phyloP scores from a whole-genome alignment of 208 protist genomes.

The Phytomonas serpens region DNA sequence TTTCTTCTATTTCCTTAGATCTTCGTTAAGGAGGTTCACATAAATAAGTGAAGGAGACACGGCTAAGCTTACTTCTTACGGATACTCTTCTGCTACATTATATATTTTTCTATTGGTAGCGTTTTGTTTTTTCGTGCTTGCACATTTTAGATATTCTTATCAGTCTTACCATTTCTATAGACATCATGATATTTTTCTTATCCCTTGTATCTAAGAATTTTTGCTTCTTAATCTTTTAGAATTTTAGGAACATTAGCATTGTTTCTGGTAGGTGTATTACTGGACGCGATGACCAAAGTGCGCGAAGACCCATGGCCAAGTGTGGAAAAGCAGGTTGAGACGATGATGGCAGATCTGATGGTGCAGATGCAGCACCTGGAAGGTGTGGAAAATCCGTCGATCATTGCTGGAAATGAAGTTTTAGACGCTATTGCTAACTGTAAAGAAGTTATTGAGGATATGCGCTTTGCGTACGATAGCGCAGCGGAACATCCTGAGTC shows the following conservation, averaged over 20 bases:
- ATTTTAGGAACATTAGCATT: background rate
- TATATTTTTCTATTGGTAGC: background rate
- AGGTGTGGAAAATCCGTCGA: conserved; percentile 34
- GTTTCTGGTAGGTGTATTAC: conserved; percentile 6
- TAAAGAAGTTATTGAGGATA: conserved; percentile 59
- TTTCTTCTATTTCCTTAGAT: background rate
- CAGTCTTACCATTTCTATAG: background rate
- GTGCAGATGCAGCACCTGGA: conserved; percentile 51
- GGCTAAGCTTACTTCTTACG: background rate
- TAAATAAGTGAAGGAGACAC: background rate
- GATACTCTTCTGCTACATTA: background rate
- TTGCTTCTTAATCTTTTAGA: background rate
- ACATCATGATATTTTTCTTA: background rate
- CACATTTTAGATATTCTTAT: background rate
- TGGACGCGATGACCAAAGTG: conserved; percentile 3
- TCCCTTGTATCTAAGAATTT: background rate
- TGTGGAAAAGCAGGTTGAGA: conserved; percentile 72
- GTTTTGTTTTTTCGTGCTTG: background rate
- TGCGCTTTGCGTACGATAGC: conserved; percentile 70
- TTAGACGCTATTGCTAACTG: conserved; percentile 52
- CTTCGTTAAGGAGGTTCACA: background rate
- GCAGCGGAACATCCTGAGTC: conserved; percentile 74
- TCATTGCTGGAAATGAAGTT: conserved; percentile 63
- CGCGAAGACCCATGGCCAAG: conserved; percentile 74
- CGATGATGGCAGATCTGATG: conserved; percentile 53